Conservation (phyloP, 495 filamentous ascomycete species). For the Neurospora hispaniola region DNA sequence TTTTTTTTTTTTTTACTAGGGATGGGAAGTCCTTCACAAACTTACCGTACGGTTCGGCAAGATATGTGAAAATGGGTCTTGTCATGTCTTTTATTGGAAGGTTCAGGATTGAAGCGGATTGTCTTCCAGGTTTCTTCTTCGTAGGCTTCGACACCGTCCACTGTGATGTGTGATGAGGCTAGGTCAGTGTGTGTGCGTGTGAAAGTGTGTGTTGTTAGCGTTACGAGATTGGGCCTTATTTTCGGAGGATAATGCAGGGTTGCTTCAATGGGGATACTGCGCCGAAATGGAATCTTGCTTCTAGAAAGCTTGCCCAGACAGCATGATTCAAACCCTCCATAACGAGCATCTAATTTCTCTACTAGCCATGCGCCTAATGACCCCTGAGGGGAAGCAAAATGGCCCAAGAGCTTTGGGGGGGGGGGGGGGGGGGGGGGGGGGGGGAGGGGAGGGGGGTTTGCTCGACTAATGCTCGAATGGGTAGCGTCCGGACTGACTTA, state of each 20-base stretch:
- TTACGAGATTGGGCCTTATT: not conserved
- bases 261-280: not conserved
- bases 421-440: no score
- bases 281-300: not conserved
- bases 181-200: not conserved
- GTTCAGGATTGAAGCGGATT: slow-evolving; percentile 46
- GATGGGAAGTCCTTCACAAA: not conserved
- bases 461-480: not conserved
- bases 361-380: not conserved
- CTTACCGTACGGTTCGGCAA: slow-evolving; percentile 54
- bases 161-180: slow-evolving; percentile 7
- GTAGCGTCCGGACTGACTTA: slow-evolving; percentile 18
- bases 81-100: slow-evolving; percentile 18
- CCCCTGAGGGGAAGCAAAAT: not conserved
- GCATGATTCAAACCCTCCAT: not conserved
- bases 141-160: slow-evolving; percentile 29
- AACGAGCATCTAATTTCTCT: not conserved
- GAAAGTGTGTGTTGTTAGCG: not conserved
- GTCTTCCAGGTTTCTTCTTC: slow-evolving; percentile 73
- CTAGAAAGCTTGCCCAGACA: not conserved
- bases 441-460: not conserved
- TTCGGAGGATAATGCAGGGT: not conserved
- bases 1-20: slow-evolving; percentile 1
- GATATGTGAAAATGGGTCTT: slow-evolving; percentile 42
- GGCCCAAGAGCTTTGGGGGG: not conserved